These are phyloP conservation scores for Scheffersomyces cryptocercus DNA, from an alignment of 1,139 yeast species.

Conservation along the genomic window DNA sequence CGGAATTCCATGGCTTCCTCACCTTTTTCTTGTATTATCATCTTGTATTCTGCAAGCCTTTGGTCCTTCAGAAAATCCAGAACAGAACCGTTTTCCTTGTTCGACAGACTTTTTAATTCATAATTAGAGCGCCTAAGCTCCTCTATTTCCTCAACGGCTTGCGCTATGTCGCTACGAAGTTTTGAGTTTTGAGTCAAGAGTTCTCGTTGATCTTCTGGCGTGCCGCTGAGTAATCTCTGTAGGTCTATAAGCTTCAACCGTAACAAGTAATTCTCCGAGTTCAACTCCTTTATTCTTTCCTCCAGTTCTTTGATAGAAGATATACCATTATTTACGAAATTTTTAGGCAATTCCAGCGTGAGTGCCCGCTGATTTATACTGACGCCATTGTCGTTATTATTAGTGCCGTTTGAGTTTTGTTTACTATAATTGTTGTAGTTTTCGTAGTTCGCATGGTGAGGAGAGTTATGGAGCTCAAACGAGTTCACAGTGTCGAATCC, in stretches of 20 bases:
- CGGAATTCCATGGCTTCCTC: conserved; percentile 4
- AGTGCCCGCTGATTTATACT: too few relatives aligned
- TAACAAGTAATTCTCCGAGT: conserved; percentile 63
- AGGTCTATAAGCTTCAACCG: conserved; percentile 59
- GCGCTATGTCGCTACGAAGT: conserved; percentile 40
- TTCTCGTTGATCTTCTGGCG: conserved; percentile 44
- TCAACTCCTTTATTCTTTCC: conserved; percentile 47
- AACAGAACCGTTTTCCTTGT: conserved; percentile 15
- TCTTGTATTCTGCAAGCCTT: conserved; percentile 7
- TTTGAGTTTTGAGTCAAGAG: conserved; percentile 40
- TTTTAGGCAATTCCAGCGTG: conserved; percentile 6
- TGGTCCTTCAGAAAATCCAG: not conserved
- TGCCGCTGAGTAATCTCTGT: conserved; percentile 46
- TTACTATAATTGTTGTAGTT: too few relatives aligned
- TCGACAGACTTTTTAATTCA: conserved; percentile 10
- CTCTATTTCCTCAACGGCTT: conserved; percentile 18
- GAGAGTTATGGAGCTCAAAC: conserved; percentile 2
- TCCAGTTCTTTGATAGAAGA: conserved; percentile 55
- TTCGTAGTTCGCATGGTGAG: not conserved
- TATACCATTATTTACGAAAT: conserved; percentile 26
- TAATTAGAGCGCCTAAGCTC: conserved; percentile 9
- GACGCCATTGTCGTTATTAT: too few relatives aligned
- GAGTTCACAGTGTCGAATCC: conserved; percentile 13
- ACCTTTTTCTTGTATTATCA: conserved; percentile 15
- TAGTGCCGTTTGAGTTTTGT: too few relatives aligned